A percentile compares a stretch with the other conserved stretches of the same genome.
phyloP scores from a whole-genome alignment of 306 rosid species.

The Malus fusca region DNA sequence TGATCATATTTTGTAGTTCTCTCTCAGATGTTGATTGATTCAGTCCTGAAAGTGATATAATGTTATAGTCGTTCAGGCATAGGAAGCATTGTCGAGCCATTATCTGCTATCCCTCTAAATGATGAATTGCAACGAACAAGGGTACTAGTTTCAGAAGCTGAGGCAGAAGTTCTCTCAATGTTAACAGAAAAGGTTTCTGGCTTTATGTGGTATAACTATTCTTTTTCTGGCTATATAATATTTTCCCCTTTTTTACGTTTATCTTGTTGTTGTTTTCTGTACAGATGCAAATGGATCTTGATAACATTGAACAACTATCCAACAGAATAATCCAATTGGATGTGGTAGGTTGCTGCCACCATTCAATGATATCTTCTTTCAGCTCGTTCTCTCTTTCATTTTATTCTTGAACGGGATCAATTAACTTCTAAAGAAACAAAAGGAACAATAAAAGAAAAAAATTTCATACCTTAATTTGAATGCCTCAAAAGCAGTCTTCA shows the following conservation, averaged over 20 bases:
- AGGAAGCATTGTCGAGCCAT: conserved; percentile 76
- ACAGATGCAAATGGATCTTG: conserved; percentile 82
- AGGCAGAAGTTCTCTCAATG: conserved; percentile 68
- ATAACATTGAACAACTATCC: conserved; percentile 53
- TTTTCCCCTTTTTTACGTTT: conserved; percentile 10
- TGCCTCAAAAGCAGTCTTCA: not conserved
- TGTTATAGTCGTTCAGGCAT: conserved; percentile 58
- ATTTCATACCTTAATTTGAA: not conserved
- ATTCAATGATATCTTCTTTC: conserved; percentile 4
- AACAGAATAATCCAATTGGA: conserved; percentile 58
- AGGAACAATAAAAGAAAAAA: no score
- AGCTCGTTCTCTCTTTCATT: conserved; percentile 4
- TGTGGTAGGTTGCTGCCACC: conserved; percentile 52
- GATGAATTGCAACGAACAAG: conserved; percentile 86
- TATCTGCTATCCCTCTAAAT: conserved; percentile 73
- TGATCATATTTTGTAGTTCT: not conserved
- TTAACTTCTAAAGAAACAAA: not conserved
- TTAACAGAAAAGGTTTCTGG: conserved; percentile 64
- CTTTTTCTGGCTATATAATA: not conserved
- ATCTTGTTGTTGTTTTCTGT: conserved; percentile 10
- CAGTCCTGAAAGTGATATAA: conserved; percentile 35
- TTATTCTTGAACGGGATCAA: not conserved
- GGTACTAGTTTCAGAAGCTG: conserved; percentile 69
- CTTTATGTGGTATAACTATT: conserved; percentile 22
- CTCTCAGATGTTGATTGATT: conserved; percentile 19